A percentile compares a stretch with the other conserved stretches of the same genome.
These are phyloP conservation scores for Solanum medicagineum DNA, from an alignment of 257 asterid species.

Conservation along the genomic window DNA sequence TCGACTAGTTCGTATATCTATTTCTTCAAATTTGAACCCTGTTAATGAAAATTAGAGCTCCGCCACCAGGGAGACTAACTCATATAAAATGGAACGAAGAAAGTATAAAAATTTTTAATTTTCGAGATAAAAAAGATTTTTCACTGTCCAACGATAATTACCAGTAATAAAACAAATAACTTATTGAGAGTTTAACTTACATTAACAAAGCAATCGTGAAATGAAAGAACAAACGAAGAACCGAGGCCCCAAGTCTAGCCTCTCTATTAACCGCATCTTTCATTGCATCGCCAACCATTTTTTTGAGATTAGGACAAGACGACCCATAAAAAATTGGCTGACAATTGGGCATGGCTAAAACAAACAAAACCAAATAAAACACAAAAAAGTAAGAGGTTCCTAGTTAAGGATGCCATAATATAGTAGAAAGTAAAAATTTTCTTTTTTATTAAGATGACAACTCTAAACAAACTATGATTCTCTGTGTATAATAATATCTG, in stretches of 20 bases:
- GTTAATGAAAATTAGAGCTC: too few relatives aligned
- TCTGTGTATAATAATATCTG: neutral
- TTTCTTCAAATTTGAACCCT: too few relatives aligned
- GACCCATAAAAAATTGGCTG: constrained; percentile 29
- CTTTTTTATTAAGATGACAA: neutral
- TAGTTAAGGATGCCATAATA: neutral
- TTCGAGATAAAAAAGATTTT: fast-evolving
- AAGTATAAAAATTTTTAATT: too few relatives aligned
- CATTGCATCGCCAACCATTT: constrained; percentile 28
- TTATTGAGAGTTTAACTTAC: neutral
- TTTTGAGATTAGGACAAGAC: constrained; percentile 30
- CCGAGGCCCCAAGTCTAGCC: constrained; percentile 35
- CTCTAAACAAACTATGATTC: neutral
- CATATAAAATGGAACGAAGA: too few relatives aligned
- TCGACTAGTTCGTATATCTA: too few relatives aligned
- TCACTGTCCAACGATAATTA: too few relatives aligned
- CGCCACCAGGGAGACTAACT: too few relatives aligned
- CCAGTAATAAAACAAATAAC: too few relatives aligned
- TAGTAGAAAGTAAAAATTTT: neutral
- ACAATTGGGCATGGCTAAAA: constrained; percentile 33
- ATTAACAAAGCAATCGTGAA: constrained; percentile 57
- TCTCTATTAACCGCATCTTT: constrained; percentile 30
- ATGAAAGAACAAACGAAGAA: constrained; percentile 58
- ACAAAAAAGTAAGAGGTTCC: constrained; percentile 1
- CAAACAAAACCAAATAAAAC: neutral